Base-by-base conservation (phyloP, 164 flowering plant genomes). In the Magnolia sinica region DNA sequence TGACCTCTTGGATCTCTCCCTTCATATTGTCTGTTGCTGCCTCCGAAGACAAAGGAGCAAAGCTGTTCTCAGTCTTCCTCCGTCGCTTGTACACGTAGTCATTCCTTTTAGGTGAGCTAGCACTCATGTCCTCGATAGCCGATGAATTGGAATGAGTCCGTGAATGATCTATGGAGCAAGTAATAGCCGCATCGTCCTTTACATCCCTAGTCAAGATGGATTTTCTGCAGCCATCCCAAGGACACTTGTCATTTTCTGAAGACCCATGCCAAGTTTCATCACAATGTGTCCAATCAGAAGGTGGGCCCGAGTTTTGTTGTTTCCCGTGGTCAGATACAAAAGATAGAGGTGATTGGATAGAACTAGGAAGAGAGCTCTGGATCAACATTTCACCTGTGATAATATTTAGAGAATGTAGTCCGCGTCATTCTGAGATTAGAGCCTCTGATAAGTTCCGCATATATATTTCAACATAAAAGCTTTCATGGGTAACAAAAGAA, bases 51-150 rank as follows among this genome's bases (percentile, higher is more conserved):
- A 76, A 61, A 29, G 72, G 63, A 59, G 81, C n/a, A 73, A 27
- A 71, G 74, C 84, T 79, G 52, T 74, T 85, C 65, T 70, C 80
- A 67, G 58, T 80, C 52, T 37, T 75, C 75, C 85, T 91, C 80
- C 86, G 87, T 79, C 92, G 82, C 76, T 76, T 83, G 78, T 91
- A 94, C 18, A 91, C 95, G 61, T 80, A 67, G 79, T 79, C 45
- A 31, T n/a, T 50, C 63, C 23, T 75, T 31, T 20, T 81, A 64
- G 85, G 88, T n/a, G 66, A 77, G 75, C 64, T 79, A 76, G 80
- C 83, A 74, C 87, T 78, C 83, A 84, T 80, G 52, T 58, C 74
- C 81, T 82, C 77, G 45, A 67, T 55, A 58, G 79, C 76, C 75
- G 92, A 88, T 23, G 78, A 79, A 64, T 80, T 77, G 19, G 86